Evolutionary conservation across 768 basidiomycete genomes (phyloP).

Genomic region (Mycena indigotica): DNA sequence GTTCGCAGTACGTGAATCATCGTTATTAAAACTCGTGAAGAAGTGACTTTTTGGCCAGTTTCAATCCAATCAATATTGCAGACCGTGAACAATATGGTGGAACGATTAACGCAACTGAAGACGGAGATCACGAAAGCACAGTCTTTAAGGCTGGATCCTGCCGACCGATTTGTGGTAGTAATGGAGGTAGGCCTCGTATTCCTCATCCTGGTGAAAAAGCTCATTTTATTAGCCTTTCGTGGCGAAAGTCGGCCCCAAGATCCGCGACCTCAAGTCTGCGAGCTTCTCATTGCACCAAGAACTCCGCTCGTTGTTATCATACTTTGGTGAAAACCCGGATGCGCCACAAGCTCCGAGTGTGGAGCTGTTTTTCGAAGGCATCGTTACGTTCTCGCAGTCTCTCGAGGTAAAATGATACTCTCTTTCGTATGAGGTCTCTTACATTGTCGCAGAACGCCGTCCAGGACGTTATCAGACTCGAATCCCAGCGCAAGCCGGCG

Average conservation of each 20-base stretch:
- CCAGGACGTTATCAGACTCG: slow-evolving; percentile 60
- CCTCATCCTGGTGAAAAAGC: background rate
- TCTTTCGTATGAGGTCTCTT: background rate
- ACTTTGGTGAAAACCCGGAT: slow-evolving; percentile 78
- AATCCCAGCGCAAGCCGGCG: slow-evolving; percentile 33
- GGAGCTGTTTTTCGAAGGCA: slow-evolving; percentile 80
- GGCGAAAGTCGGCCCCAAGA: slow-evolving; percentile 46
- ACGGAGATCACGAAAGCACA: slow-evolving; percentile 54
- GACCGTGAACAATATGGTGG: slow-evolving; percentile 57
- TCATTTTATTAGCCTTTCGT: slow-evolving; percentile 49
- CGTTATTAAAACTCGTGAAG: no score
- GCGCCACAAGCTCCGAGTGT: slow-evolving; percentile 66
- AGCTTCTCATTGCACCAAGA: slow-evolving; percentile 58
- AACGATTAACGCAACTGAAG: slow-evolving; percentile 59
- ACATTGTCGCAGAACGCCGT: slow-evolving; percentile 62
- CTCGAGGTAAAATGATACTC: slow-evolving; percentile 53
- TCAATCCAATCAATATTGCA: slow-evolving; percentile 69
- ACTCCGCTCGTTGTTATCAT: slow-evolving; percentile 59
- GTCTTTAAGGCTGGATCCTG: slow-evolving; percentile 33
- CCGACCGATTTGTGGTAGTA: slow-evolving; percentile 65
- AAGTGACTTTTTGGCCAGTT: no score
- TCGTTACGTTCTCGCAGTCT: slow-evolving; percentile 73
- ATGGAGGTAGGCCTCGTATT: slow-evolving; percentile 59
- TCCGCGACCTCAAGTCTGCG: slow-evolving; percentile 71
- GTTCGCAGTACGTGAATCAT: no score